Percentiles rank a stretch among this genome's conserved stretches.
These are phyloP conservation scores for Alternaria postmessia DNA, from an alignment of 2,329 filamentous ascomycete species.

Conservation along the genomic window DNA sequence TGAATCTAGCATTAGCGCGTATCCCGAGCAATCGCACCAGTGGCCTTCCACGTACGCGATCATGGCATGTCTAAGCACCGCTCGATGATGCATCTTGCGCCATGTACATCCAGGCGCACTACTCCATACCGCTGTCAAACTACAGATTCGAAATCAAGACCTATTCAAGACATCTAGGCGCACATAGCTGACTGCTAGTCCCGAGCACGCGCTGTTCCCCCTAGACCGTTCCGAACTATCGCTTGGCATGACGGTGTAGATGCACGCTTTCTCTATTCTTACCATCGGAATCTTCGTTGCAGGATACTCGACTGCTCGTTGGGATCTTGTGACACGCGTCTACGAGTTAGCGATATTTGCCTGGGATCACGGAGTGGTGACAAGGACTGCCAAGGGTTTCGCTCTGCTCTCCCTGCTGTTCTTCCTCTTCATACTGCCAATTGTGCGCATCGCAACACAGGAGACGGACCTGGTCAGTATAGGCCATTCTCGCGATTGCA, in stretches of 20 bases:
- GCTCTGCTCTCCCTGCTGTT: constrained; percentile 83
- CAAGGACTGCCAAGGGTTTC: constrained; percentile 86
- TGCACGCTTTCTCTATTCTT: constrained; percentile 97
- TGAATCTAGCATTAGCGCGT: constrained; percentile 8
- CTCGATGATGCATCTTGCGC: constrained; percentile 18
- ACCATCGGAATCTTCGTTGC: constrained; percentile 98
- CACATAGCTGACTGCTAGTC: background rate
- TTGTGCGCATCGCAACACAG: constrained; percentile 80
- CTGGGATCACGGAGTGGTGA: constrained; percentile 97
- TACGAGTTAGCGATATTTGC: constrained; percentile 98
- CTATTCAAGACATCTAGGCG: background rate
- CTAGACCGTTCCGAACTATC: background rate
- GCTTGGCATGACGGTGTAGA: constrained; percentile 60
- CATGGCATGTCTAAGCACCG: constrained; percentile 8
- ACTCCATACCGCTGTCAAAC: constrained; percentile 11
- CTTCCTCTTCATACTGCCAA: constrained; percentile 81
- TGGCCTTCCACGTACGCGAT: constrained; percentile 21
- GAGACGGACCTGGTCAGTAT: constrained; percentile 79
- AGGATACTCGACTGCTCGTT: constrained; percentile 98
- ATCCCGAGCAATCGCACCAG: background rate
- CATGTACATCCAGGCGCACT: constrained; percentile 24
- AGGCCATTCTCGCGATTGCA: background rate
- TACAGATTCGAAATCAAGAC: background rate
- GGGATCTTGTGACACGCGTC: constrained; percentile 95
- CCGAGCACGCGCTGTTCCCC: background rate